Percentiles rank a stretch among this genome's conserved stretches.
phyloP scores from a whole-genome alignment of 2,329 filamentous ascomycete species.

The Verticillium nubilum region DNA sequence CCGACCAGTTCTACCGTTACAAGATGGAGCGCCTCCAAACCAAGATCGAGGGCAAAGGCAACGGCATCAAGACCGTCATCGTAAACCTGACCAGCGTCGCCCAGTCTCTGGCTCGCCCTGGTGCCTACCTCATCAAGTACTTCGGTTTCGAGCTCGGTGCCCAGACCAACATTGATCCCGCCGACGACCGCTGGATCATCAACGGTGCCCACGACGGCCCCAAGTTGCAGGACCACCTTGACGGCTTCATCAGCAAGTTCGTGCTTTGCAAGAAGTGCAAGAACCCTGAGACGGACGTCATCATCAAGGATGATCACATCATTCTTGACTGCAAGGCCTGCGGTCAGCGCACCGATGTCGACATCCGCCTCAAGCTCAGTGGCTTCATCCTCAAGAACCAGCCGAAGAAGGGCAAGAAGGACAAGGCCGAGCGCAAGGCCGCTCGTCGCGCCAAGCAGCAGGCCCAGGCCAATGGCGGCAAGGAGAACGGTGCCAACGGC shows the following conservation, averaged over 20 bases:
- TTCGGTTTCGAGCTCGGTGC: conserved; percentile 98
- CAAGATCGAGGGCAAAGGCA: conserved; percentile 99
- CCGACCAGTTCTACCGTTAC: conserved; percentile 99
- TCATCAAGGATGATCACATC: conserved; percentile 90
- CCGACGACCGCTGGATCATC: conserved; percentile 99
- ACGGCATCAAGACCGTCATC: conserved; percentile 98
- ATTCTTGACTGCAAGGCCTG: conserved; percentile 98
- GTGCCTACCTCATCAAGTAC: conserved; percentile 97
- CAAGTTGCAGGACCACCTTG: conserved; percentile 97
- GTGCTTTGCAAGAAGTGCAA: conserved; percentile 99
- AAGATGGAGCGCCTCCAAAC: conserved; percentile 99
- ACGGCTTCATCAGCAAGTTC: conserved; percentile 97
- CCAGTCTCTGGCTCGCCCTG: conserved; percentile 84
- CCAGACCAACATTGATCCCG: conserved; percentile 95
- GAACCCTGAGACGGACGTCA: conserved; percentile 96
- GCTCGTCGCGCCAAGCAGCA: conserved; percentile 84
- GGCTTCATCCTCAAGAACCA: conserved; percentile 97
- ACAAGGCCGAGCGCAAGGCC: conserved; percentile 89
- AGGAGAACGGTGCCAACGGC: conserved; percentile 48
- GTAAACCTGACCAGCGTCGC: conserved; percentile 95
- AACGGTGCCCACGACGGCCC: conserved; percentile 93
- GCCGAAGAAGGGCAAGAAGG: conserved; percentile 91
- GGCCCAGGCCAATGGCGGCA: conserved; percentile 47
- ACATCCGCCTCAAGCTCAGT: conserved; percentile 90
- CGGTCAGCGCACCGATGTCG: conserved; percentile 86